Evolutionary conservation across 2,329 filamentous ascomycete species (phyloP).

Genomic region (Ustilaginoidea virens): DNA sequence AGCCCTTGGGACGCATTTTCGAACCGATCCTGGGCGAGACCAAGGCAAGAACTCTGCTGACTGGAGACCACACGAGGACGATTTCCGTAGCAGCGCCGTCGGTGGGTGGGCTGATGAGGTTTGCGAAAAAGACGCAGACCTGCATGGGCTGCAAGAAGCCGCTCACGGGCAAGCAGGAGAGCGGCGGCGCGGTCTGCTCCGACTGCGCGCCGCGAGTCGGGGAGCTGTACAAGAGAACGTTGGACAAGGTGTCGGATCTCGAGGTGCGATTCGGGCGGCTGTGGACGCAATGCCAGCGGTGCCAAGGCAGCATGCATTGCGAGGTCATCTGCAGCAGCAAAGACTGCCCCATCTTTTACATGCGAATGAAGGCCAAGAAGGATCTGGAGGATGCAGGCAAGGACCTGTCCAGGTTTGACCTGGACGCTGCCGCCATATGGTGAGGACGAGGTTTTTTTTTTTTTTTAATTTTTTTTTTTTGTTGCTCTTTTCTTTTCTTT

Average conservation of each 20-base stretch:
- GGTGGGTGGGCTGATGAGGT: constrained; percentile 93
- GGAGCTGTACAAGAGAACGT: constrained; percentile 84
- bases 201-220: constrained; percentile 75
- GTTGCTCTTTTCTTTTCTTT: too few relatives aligned
- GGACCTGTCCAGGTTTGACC: constrained; percentile 80
- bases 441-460: too few relatives aligned
- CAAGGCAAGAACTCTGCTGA: constrained; percentile 72
- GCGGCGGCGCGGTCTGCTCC: constrained; percentile 71
- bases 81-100: constrained; percentile 86
- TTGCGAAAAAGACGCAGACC: constrained; percentile 91
- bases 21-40: constrained; percentile 93
- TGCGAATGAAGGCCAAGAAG: constrained; percentile 99
- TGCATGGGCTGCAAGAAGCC: constrained; percentile 99
- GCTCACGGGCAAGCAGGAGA: constrained; percentile 63
- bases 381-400: constrained; percentile 90
- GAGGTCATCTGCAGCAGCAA: constrained; percentile 95
- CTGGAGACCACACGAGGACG: constrained; percentile 85
- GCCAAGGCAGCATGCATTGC: constrained; percentile 94
- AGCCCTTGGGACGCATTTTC: constrained; percentile 88
- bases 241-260: constrained; percentile 78
- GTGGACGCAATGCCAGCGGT: constrained; percentile 97
- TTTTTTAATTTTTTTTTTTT: too few relatives aligned
- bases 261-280: constrained; percentile 84
- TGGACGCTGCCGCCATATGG: constrained; percentile 57
- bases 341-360: constrained; percentile 98